Percentiles rank a stretch among this genome's conserved stretches.
Conservation (phyloP, 2,329 filamentous ascomycete genomes). For the Fusarium scirpi region DNA sequence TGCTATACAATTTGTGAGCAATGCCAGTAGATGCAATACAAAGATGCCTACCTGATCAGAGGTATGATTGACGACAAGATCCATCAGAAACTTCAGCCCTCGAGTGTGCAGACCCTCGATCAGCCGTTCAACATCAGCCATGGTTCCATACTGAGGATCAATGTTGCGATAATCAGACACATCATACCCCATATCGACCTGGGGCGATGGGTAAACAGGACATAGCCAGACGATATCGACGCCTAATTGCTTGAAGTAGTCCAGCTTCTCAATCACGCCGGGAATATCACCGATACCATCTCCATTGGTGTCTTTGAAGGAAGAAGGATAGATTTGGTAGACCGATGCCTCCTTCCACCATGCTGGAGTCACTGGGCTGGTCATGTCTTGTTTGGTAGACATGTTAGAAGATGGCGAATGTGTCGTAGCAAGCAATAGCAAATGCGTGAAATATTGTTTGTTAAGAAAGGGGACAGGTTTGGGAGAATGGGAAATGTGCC, state of each 20-base stretch:
- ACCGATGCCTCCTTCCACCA: slow-evolving; percentile 68
- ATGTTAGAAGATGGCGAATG: neutral
- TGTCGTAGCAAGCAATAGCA: neutral
- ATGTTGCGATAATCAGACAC: slow-evolving; percentile 75
- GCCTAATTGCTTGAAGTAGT: slow-evolving; percentile 71
- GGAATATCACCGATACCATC: slow-evolving; percentile 72
- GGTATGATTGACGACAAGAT: slow-evolving; percentile 83
- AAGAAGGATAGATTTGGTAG: slow-evolving; percentile 64
- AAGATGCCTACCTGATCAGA: slow-evolving; percentile 52
- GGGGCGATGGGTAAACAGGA: slow-evolving; percentile 72
- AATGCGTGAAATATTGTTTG: neutral
- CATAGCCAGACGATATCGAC: slow-evolving; percentile 75
- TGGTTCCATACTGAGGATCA: slow-evolving; percentile 73
- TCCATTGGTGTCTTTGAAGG: slow-evolving; percentile 67
- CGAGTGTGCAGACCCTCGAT: slow-evolving; percentile 69
- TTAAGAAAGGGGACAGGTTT: neutral
- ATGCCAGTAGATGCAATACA: neutral
- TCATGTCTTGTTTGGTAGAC: neutral
- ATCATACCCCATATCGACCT: slow-evolving; percentile 79
- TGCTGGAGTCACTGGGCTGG: slow-evolving; percentile 7
- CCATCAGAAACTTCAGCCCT: slow-evolving; percentile 77
- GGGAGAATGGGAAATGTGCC: no score
- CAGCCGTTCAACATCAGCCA: slow-evolving; percentile 72
- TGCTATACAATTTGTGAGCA: slow-evolving; percentile 12
- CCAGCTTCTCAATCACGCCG: slow-evolving; percentile 70